Evolutionary conservation across 257 asterid species (phyloP), one percentile per base, ranked within the genome.

Genomic region (Capsicum chinense): DNA sequence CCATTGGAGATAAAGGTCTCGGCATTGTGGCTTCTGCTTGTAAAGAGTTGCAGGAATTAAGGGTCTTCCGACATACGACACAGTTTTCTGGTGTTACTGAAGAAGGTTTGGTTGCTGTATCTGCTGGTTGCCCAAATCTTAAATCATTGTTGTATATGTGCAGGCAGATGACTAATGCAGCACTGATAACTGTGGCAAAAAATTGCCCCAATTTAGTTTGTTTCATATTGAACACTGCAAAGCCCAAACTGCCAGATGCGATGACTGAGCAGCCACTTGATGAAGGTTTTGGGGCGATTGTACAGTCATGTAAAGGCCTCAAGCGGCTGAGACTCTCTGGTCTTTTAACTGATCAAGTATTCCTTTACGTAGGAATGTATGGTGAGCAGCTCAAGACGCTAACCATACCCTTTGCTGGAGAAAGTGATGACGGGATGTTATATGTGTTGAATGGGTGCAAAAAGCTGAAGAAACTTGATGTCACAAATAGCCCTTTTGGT

Each of bases 281-380:
- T 44, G 99, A 95, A 78, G 98, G 98, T 56, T 95, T 93, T 80
- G 99, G 99, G 80, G 98, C 97, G 9, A 92, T 94, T n/a, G 97
- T 93, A 26, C 94, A 92, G 79, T 90, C 98, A 1, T 93, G 97
- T 92, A 92, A 91, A 91, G 95, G 97, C 81, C 93, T 95, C 60
- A 95, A 91, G 83, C 89, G 98, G 79, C 83, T 95, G 14, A 93
- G 97, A 7, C 87, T 95, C 56, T 94, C 99, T 0, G 98, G 98
- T 58, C 97, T 89, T 64, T 85, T 95, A 26, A 93, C 97, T 1
- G 97, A 95, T 83, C 91, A 89, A 85, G 84, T 94, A 9, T 93
- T 95, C 88, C 92, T 91, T 58, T 95, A 94, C 84, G 94, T 95
- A 68, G 99, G 99, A 76, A 93, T 88, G 96, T 93, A 95, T 17